Base-by-base conservation (phyloP, 768 basidiomycete genomes). In the Xerocomellus intermedius region DNA sequence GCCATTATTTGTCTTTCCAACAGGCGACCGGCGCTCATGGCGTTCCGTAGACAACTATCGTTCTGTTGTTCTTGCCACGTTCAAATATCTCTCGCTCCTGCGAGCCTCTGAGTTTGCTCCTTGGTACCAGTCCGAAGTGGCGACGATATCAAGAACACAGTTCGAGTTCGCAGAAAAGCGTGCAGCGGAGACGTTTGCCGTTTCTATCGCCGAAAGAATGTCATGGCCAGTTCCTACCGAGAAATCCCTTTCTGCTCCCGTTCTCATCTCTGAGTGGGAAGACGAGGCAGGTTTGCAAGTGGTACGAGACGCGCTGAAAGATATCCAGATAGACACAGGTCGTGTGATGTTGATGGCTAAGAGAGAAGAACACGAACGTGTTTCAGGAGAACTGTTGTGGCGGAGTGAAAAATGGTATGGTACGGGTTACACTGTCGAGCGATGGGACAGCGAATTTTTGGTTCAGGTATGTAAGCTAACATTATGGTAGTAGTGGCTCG, bases 111-210 rank as follows among this genome's bases (percentile, higher is more conserved):
- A 74, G 30, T 79, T 90, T 48, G 78, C 84, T 10, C 58, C 74
- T n/a, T 87, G 80, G 74, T 80, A 86, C 59, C 92, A 94, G 66
- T 74, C 82, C 33, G 96, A 99, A 69, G 76, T 87, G 54, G 82
- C 84, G 35, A 78, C 77, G 19, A 77, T 99, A 30, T 82, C 87
- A 21, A 73, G 79, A 19, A 91, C 85, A 17, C 83, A 82, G 14
- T 98, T 97, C 77, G 82, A 86, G 24, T 98, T 94, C 70, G 78
- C 84, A 43, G 95, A 98, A 71, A 94, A 95, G 70, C 79, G 81
- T 33, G 78, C 82, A 22, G 87, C 94, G 0, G 88, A 93, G 48
- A 75, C 80, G 43, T 96, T 97, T 71, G 91, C 89, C 1, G 82
- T 85, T 9, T 82, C 81, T 68, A 74, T 97, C 28, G 68, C 94